These are phyloP conservation scores for Nicotiana benthamiana DNA, from an alignment of 257 asterid species.

Conservation along the genomic window DNA sequence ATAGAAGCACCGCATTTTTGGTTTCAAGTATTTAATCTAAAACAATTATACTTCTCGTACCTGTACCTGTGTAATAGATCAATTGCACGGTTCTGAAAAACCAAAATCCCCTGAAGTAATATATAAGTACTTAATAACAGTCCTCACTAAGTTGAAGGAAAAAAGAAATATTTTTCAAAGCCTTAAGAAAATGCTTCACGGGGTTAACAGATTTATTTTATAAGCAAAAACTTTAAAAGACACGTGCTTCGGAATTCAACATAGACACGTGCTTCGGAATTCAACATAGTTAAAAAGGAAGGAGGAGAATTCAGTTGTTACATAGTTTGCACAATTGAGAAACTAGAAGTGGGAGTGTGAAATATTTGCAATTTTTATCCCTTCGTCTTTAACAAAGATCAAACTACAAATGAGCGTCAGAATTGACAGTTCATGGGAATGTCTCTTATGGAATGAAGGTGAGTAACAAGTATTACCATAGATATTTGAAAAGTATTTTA, in stretches of 20 bases:
- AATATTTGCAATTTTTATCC: not conserved
- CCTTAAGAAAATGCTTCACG: not conserved
- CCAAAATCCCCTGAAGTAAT: not conserved
- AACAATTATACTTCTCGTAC: not conserved
- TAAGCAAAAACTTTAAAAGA: not conserved
- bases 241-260: not conserved
- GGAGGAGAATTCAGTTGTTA: not conserved
- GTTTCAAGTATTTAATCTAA: not conserved
- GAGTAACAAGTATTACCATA: not conserved
- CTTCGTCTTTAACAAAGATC: not conserved
- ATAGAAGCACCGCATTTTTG: not conserved
- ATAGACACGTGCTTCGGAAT: not conserved
- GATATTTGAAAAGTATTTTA: not conserved
- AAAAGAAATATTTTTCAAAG: not conserved
- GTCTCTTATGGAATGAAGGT: not conserved
- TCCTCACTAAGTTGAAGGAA: not conserved
- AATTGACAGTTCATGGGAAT: not conserved
- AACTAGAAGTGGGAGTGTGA: not conserved
- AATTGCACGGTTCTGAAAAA: not conserved
- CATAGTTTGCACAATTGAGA: not conserved
- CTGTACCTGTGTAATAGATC: not conserved
- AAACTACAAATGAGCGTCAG: not conserved
- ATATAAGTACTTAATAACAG: not conserved
- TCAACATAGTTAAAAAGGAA: not conserved
- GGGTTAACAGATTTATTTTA: not conserved